Evolutionary conservation across 2,329 filamentous ascomycete genomes (phyloP).

Genomic region (Ophiostoma quercus): DNA sequence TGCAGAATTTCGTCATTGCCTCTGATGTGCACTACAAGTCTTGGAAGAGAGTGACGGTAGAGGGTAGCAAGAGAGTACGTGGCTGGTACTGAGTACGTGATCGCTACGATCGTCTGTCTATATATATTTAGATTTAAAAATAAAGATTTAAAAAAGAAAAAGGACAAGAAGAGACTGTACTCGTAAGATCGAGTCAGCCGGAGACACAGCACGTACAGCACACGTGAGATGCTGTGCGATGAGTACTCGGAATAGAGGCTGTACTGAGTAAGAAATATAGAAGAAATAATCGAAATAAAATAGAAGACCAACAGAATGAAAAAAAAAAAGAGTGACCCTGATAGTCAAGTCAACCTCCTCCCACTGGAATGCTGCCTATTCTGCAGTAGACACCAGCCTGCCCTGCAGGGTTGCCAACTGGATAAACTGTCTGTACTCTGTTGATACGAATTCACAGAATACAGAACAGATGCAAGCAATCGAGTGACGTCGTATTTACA

Average conservation of each 20-base stretch:
- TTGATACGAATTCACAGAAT: not conserved
- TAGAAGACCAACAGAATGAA: too few species aligned
- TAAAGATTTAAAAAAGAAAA: not conserved
- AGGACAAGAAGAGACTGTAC: not conserved
- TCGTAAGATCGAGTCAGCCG: not conserved
- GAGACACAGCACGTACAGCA: not conserved
- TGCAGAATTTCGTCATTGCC: not conserved
- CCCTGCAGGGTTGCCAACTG: not conserved
- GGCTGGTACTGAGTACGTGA: not conserved
- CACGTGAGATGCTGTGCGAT: not conserved
- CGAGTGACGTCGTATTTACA: conserved; percentile 9
- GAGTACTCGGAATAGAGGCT: not conserved
- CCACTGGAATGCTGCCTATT: not conserved
- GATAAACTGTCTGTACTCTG: not conserved
- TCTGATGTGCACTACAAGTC: not conserved
- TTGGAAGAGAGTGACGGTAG: not conserved
- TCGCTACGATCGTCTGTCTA: not conserved
- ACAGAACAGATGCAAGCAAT: not conserved
- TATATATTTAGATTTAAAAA: too few species aligned
- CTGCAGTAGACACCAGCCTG: not conserved
- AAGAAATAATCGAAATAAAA: too few species aligned
- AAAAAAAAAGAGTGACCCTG: not conserved
- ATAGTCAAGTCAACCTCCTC: not conserved
- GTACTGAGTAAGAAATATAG: too few species aligned
- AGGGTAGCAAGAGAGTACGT: not conserved